Evolutionary conservation across 495 filamentous ascomycete genomes (phyloP).

Genomic region (Xylaria palmicola): DNA sequence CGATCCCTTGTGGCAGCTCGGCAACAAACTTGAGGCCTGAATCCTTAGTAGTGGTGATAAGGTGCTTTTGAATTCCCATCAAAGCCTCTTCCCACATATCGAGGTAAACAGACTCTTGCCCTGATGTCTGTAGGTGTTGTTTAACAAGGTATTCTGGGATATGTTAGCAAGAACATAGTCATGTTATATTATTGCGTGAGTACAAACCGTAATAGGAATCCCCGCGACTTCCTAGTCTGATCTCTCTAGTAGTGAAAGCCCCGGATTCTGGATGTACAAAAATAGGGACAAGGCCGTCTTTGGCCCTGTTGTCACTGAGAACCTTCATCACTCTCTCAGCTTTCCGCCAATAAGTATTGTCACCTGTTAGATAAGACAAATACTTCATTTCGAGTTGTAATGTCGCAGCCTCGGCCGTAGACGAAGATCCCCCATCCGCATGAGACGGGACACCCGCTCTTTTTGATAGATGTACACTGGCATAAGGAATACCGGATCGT

Average conservation of each 20-base stretch:
- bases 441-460: conserved; percentile 63
- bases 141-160: conserved; percentile 69
- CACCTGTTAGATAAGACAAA: conserved; percentile 72
- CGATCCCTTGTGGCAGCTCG: conserved; percentile 65
- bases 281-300: conserved; percentile 72
- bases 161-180: conserved; percentile 8
- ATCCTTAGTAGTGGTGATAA: conserved; percentile 67
- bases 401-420: conserved; percentile 71
- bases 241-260: conserved; percentile 65
- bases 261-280: conserved; percentile 68
- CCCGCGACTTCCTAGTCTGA: conserved; percentile 73
- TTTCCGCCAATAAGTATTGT: conserved; percentile 70
- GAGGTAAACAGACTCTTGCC: conserved; percentile 62
- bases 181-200: background rate
- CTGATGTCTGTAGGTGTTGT: conserved; percentile 71
- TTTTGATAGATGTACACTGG: conserved; percentile 72
- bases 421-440: conserved; percentile 67
- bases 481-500: conserved; percentile 66
- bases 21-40: conserved; percentile 66
- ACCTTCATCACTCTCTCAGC: conserved; percentile 75
- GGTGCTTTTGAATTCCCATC: conserved; percentile 67
- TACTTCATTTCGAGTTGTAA: conserved; percentile 86
- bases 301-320: conserved; percentile 59
- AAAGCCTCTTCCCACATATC: conserved; percentile 76
- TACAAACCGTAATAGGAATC: conserved; percentile 66